These are phyloP conservation scores for Echeveria elegans DNA, from an alignment of 164 flowering plant species.

Conservation along the genomic window DNA sequence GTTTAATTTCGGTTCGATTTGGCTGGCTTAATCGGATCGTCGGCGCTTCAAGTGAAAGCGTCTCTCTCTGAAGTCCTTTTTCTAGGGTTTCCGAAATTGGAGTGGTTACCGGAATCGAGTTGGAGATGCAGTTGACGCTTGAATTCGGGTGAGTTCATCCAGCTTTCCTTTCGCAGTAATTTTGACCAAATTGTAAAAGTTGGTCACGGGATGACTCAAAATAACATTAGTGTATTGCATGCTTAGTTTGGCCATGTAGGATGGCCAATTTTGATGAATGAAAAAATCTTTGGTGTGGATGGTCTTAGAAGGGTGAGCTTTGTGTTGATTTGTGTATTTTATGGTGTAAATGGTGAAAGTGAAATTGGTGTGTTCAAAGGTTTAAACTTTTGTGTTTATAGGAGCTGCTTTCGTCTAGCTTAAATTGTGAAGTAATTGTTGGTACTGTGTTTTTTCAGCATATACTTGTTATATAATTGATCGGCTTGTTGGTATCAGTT, in stretches of 20 bases:
- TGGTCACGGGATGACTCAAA: too few species aligned
- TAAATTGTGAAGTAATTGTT: neutral
- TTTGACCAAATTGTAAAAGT: neutral
- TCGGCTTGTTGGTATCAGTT: too few species aligned
- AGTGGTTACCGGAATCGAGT: neutral
- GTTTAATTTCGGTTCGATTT: neutral
- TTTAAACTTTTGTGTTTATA: neutral
- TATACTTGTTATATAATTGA: too few species aligned
- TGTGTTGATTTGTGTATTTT: neutral
- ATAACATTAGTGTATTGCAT: too few species aligned
- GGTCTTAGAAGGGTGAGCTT: neutral
- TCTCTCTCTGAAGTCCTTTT: neutral
- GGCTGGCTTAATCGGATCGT: neutral
- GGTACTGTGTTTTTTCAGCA: neutral
- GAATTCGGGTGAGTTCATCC: neutral
- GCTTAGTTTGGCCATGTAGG: too few species aligned
- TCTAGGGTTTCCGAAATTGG: neutral
- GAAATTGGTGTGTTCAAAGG: neutral
- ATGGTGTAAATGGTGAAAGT: neutral
- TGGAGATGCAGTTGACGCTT: constrained; percentile 4
- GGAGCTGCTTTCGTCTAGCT: neutral
- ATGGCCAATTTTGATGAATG: too few species aligned
- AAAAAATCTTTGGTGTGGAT: neutral
- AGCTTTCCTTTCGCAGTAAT: neutral
- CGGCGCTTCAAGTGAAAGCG: neutral